Evolutionary conservation across 2,329 filamentous ascomycete species (phyloP).

Genomic region (Penicillium sp.): DNA sequence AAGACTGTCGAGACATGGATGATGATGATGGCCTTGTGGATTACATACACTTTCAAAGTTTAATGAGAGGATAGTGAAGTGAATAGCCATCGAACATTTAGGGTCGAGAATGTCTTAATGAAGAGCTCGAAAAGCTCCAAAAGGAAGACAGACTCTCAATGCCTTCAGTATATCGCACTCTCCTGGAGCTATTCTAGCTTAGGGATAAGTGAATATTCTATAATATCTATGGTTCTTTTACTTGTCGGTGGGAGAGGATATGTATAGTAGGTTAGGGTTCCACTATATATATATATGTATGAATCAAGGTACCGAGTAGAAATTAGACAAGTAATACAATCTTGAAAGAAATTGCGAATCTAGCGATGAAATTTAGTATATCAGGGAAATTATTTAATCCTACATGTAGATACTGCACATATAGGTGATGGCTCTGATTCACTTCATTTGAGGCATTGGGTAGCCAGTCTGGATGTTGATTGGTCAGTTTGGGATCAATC

Average conservation of each 20-base stretch:
- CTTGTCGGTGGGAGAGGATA: no score
- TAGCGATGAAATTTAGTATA: no score
- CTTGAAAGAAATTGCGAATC: no score
- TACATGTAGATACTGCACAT: neutral
- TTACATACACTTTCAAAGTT: no score
- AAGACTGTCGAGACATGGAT: no score
- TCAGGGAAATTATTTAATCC: no score
- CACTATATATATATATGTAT: neutral
- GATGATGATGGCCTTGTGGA: no score
- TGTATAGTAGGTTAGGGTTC: neutral
- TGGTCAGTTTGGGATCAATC: slow-evolving; percentile 16
- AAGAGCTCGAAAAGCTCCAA: slow-evolving; percentile 22
- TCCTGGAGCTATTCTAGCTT: neutral
- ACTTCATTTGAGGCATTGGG: neutral
- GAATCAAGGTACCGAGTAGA: no score
- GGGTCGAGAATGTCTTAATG: slow-evolving; percentile 16
- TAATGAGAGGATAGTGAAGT: no score
- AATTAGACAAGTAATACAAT: neutral
- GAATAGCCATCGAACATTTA: slow-evolving; percentile 5
- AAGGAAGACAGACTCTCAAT: neutral
- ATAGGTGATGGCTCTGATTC: neutral
- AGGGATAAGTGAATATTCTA: no score
- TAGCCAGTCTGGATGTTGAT: neutral
- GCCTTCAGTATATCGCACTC: neutral
- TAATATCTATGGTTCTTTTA: neutral